Evolutionary conservation across 2,329 filamentous ascomycete species (phyloP).

Genomic region (Colletotrichum echinochloae): DNA sequence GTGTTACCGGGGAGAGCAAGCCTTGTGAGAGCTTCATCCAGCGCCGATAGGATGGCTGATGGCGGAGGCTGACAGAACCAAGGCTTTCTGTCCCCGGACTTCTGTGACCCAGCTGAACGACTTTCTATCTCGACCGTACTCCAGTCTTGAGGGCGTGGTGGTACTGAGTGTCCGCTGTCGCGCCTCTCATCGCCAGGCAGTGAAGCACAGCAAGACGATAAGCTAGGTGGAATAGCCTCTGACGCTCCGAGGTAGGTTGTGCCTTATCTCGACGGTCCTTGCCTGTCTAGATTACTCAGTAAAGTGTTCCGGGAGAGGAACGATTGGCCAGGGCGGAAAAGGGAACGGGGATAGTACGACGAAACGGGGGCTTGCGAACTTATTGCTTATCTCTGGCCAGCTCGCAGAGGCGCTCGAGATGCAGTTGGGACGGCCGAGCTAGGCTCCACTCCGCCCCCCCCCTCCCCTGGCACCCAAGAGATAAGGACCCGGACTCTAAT

Average conservation of each 20-base stretch:
- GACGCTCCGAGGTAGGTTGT: slow-evolving; percentile 24
- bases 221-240: slow-evolving; percentile 8
- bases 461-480: slow-evolving; percentile 40
- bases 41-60: background rate
- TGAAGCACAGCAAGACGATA: slow-evolving; percentile 5
- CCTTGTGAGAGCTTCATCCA: background rate
- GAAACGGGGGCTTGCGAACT: slow-evolving; percentile 34
- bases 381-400: slow-evolving; percentile 40
- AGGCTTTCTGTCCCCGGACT: background rate
- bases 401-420: slow-evolving; percentile 33
- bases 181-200: background rate
- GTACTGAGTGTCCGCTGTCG: background rate
- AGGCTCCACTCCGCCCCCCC: too few species aligned
- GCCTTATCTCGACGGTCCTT: slow-evolving; percentile 33
- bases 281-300: slow-evolving; percentile 28
- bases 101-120: background rate
- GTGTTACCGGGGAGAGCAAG: background rate
- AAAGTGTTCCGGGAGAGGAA: slow-evolving; percentile 15
- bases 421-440: slow-evolving; percentile 31
- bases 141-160: background rate
- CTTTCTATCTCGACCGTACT: background rate
- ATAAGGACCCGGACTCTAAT: slow-evolving; percentile 34
- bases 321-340: slow-evolving; percentile 23
- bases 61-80: background rate
- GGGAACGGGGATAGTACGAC: slow-evolving; percentile 20